Evolutionary conservation across 1,284 basidiomycete species (phyloP), one percentile per base, ranked within the genome.

Genomic region (Peniophora sp.): DNA sequence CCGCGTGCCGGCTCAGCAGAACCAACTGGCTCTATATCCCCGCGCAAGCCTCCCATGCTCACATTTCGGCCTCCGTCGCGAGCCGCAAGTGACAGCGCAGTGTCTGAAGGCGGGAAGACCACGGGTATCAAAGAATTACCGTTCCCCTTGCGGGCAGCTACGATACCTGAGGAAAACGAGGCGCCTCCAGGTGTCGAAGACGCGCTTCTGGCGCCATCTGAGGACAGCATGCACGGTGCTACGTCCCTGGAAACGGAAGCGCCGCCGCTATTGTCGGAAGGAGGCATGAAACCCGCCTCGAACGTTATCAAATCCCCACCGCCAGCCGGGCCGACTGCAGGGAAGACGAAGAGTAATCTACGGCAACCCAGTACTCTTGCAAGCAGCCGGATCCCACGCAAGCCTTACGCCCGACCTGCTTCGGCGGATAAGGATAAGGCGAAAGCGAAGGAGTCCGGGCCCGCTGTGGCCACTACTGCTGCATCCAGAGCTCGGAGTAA

Each of bases 311-410:
- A 32, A 32, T 32, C 27, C 5, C 27, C 27, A 12, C 27, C 27
- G 27, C 27, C 27, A n/a, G n/a, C n/a, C 12, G 27, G 27, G 12
- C 27, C 27, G 27, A 12, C 27, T 32, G 5, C 27, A 32, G 27
- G 27, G 27, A 32, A 32, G 24, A 51, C 57, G 8, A 75, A 71
- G 47, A 79, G 79, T 14, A 71, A 54, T 45, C 59, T 85, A 48
- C 80, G 76, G 57, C 80, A 83, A 56, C 67, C 73, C 1, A 64
- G 72, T 18, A 69, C 71, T 17, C 62, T 64, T 18, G 68, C 70
- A n/a, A 66, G 58, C 0, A 86, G 85, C 63, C 76, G 73, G 63
- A 88, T 88, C 56, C 85, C 86, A 6, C 70, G 86, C 15, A 87
- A 86, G 54, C 84, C 85, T 0, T 88, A 88, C 62, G 67, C 75